phyloP scores from a whole-genome alignment of 148 eudicot genomes.

The Spergularia marina region DNA sequence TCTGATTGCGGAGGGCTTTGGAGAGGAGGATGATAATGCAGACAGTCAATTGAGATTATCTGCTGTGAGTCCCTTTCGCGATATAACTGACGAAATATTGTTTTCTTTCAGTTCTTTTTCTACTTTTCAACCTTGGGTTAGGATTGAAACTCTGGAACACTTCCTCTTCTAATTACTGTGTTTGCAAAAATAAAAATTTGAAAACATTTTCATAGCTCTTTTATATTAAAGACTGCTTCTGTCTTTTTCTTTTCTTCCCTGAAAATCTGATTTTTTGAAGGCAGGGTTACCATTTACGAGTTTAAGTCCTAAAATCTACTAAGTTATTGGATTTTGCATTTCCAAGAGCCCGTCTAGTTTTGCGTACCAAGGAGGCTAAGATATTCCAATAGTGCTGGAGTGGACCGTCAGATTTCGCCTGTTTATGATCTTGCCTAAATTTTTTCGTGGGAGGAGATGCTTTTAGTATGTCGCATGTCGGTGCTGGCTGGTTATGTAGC shows the following conservation, averaged over 20 bases:
- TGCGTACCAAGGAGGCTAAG: too few species aligned
- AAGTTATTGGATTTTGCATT: too few species aligned
- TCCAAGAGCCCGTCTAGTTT: too few species aligned
- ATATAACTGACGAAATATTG: neutral
- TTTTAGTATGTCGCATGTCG: too few species aligned
- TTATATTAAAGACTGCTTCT: neutral
- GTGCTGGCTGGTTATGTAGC: too few species aligned
- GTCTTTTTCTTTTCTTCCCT: neutral
- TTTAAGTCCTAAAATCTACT: too few species aligned
- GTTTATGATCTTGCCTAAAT: too few species aligned
- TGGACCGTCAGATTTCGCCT: too few species aligned
- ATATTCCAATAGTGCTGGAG: too few species aligned
- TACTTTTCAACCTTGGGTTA: neutral
- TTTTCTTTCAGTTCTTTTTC: neutral
- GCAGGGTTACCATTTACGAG: neutral
- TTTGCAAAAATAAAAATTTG: neutral
- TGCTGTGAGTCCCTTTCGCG: constrained; percentile 61
- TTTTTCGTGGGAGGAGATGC: too few species aligned
- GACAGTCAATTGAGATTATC: constrained; percentile 90
- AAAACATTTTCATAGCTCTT: neutral
- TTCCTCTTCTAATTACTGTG: too few species aligned
- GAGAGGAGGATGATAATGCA: constrained; percentile 84
- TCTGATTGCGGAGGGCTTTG: constrained; percentile 97
- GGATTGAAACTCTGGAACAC: neutral
- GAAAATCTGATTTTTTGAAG: neutral